Conservation (phyloP, 129 eudicot genomes). For the Centrapalus pauciflorus region DNA sequence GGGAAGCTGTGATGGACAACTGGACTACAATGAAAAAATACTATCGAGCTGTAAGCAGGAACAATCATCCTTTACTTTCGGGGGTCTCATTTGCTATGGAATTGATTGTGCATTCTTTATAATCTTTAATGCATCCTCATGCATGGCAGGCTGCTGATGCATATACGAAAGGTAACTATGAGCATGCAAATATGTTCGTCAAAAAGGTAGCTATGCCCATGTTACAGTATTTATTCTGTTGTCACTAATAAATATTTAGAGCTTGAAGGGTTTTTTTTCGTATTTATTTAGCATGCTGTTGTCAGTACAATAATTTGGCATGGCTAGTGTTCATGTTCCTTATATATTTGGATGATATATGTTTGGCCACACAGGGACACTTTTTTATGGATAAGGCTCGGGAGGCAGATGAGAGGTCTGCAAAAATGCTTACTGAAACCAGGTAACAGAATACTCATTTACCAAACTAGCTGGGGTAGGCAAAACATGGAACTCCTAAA, state of each 20-base stretch:
- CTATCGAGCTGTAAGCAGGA: conserved; percentile 60
- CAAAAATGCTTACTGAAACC: conserved; percentile 44
- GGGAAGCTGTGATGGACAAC: conserved; percentile 53
- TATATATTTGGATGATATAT: background rate
- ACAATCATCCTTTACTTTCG: background rate
- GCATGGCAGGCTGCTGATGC: conserved; percentile 69
- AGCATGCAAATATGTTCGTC: conserved; percentile 34
- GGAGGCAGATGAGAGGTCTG: conserved; percentile 66
- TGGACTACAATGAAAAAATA: conserved; percentile 62
- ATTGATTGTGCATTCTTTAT: background rate
- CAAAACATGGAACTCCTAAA: no score
- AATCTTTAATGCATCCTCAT: background rate
- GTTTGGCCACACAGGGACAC: conserved; percentile 53
- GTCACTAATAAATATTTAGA: background rate
- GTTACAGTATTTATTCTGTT: background rate
- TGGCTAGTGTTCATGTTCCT: background rate
- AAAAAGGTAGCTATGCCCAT: conserved; percentile 40
- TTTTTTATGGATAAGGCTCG: conserved; percentile 56
- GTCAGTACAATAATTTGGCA: background rate
- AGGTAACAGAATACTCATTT: conserved; percentile 27
- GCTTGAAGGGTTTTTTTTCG: background rate
- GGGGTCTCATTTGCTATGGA: background rate
- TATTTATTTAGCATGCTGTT: conserved; percentile 4
- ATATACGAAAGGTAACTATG: conserved; percentile 36
- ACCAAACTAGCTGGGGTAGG: background rate